Conservation (phyloP, 257 asterid species). For the Buddleja alternifolia region DNA sequence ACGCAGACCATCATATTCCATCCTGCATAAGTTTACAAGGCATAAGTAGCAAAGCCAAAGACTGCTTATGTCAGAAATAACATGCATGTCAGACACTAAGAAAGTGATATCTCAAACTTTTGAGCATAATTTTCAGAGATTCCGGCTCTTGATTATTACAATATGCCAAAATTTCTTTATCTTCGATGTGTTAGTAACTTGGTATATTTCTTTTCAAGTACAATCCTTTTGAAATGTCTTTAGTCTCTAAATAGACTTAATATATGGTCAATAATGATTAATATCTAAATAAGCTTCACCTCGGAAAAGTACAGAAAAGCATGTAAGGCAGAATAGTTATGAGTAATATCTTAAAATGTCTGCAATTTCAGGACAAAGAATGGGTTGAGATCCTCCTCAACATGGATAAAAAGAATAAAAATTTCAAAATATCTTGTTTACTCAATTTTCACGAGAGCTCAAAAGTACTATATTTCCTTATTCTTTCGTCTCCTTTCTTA, state of each 20-base stretch:
- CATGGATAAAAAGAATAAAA: neutral
- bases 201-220: neutral
- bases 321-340: neutral
- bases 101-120: neutral
- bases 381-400: neutral
- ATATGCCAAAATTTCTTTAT: neutral
- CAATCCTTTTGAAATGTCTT: neutral
- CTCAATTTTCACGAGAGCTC: too few species aligned
- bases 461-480: neutral
- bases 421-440: too few species aligned
- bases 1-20: constrained; percentile 75
- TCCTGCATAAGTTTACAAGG: constrained; percentile 39
- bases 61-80: neutral
- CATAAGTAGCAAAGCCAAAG: constrained; percentile 6
- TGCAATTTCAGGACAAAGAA: neutral
- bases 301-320: too few species aligned
- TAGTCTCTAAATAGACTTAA: neutral
- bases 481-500: neutral
- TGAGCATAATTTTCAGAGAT: neutral
- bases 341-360: neutral
- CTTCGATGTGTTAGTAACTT: too few species aligned
- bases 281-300: neutral
- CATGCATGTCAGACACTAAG: neutral
- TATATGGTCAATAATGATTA: neutral
- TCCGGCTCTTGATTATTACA: neutral